Evolutionary conservation across 805 yeast genomes (phyloP).

Genomic region (Saturnispora galanensis): DNA sequence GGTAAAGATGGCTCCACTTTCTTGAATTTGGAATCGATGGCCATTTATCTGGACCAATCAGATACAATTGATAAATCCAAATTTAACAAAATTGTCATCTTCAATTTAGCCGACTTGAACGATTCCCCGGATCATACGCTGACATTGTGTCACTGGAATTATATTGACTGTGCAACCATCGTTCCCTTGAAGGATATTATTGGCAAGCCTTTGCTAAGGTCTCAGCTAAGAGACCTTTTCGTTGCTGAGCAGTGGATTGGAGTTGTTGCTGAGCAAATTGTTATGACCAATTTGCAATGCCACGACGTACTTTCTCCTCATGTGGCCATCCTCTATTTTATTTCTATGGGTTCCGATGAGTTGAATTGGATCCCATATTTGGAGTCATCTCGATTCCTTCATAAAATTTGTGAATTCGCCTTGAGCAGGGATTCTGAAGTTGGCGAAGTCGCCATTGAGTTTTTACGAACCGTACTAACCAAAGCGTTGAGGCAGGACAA

Average conservation of each 20-base stretch:
- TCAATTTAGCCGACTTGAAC: neutral
- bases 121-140: neutral
- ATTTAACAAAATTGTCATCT: neutral
- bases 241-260: conserved; percentile 2
- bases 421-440: neutral
- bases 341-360: neutral
- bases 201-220: neutral
- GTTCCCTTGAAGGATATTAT: neutral
- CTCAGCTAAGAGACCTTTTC: neutral
- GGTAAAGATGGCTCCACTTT: neutral
- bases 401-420: conserved; percentile 2
- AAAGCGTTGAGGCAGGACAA: neutral
- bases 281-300: neutral
- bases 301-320: neutral
- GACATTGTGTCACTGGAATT: conserved; percentile 4
- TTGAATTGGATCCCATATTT: neutral
- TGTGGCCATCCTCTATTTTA: neutral
- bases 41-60: neutral
- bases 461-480: neutral
- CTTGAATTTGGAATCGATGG: conserved; percentile 5
- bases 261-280: neutral
- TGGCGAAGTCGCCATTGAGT: neutral
- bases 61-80: neutral
- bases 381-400: neutral
- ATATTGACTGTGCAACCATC: neutral